A percentile compares a stretch with the other conserved stretches of the same genome.
Conservation (phyloP, 768 basidiomycete genomes). For the Naganishia vishniacii region DNA sequence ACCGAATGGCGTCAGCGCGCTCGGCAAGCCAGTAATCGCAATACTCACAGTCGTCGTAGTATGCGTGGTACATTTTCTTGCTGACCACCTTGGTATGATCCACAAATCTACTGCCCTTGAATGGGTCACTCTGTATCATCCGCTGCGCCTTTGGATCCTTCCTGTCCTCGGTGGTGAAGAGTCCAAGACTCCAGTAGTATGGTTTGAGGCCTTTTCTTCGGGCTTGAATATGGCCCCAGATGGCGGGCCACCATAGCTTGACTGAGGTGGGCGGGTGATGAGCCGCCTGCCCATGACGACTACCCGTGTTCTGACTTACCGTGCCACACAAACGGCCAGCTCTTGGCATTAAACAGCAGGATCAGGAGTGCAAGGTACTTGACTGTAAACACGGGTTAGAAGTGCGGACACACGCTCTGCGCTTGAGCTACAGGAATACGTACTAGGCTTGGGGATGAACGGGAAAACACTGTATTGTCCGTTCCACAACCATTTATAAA, state of each 20-base stretch:
- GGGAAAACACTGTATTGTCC: slow-evolving; percentile 22
- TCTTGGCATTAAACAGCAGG: slow-evolving; percentile 25
- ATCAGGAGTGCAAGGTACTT: slow-evolving; percentile 24
- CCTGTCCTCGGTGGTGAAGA: slow-evolving; percentile 13
- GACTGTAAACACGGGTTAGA: slow-evolving; percentile 6
- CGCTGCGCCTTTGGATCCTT: slow-evolving; percentile 1
- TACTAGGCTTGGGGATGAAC: slow-evolving; percentile 22
- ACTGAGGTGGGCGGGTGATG: neutral
- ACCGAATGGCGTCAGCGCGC: neutral
- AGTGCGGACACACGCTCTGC: no score
- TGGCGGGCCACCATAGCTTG: slow-evolving; percentile 27
- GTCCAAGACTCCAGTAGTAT: slow-evolving; percentile 19
- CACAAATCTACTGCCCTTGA: slow-evolving; percentile 9
- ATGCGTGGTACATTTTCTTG: slow-evolving; percentile 6
- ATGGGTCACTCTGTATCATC: neutral
- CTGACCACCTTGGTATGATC: slow-evolving; percentile 18
- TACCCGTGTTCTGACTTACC: neutral
- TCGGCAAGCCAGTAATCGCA: neutral
- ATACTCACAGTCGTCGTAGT: slow-evolving; percentile 29
- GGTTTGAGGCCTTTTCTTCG: slow-evolving; percentile 6
- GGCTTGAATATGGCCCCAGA: slow-evolving; percentile 17
- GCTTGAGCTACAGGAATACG: no score
- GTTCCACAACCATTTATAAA: slow-evolving; percentile 17
- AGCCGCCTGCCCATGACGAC: neutral
- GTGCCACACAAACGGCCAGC: slow-evolving; percentile 30